Evolutionary conservation across 2,329 filamentous ascomycete species (phyloP).

Genomic region (Aspergillus spinulosporus): DNA sequence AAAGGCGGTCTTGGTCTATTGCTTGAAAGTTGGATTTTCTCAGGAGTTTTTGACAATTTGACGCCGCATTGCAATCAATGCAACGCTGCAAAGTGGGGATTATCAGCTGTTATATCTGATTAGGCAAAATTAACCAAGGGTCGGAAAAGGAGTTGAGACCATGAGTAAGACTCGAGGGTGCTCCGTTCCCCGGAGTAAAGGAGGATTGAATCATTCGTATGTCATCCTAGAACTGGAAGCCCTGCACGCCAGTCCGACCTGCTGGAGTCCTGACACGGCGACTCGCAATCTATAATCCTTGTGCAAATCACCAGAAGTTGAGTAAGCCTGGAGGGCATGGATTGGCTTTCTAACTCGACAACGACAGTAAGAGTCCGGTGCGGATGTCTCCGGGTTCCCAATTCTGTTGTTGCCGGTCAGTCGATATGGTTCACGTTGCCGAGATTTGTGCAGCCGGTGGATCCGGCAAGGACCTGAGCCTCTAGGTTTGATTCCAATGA

Average conservation of each 20-base stretch:
- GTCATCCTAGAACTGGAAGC: neutral
- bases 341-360: neutral
- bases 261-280: neutral
- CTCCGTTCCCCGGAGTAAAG: neutral
- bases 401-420: neutral
- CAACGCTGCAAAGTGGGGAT: constrained; percentile 5
- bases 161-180: neutral
- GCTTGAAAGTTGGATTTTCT: constrained; percentile 1
- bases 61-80: neutral
- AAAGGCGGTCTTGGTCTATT: constrained; percentile 8
- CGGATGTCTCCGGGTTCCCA: neutral
- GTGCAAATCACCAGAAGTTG: constrained; percentile 14
- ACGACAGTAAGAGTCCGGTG: neutral
- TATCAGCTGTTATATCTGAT: neutral
- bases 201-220: neutral
- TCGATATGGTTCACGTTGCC: constrained; percentile 12
- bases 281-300: constrained; percentile 3
- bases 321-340: neutral
- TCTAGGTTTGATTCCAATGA: neutral
- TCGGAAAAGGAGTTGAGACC: neutral
- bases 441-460: constrained; percentile 22
- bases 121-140: neutral
- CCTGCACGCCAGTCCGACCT: neutral
- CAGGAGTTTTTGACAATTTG: neutral
- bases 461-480: constrained; percentile 19